Evolutionary conservation across 257 asterid species (phyloP), one percentile per base, ranked within the genome.

Genomic region (Solanum paucissectum): DNA sequence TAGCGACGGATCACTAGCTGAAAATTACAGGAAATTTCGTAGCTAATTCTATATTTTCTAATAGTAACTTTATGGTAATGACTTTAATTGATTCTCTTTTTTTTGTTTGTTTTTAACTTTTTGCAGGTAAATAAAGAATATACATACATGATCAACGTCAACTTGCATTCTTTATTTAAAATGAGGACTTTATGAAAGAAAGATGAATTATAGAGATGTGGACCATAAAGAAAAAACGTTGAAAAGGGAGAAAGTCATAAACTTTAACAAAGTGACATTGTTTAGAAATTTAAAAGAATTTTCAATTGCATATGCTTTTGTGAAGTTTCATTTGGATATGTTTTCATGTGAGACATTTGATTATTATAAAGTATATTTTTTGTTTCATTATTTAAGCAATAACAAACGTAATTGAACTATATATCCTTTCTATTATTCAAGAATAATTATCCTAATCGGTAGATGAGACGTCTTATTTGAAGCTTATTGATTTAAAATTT

Each of bases 111-210:
- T 83, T 69, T 83, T 36, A 76, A 66, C 36, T 71, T 92, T 93
- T 89, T 93, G 93, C 97, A 95, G 98, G 98, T 88, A 95, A 95
- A 93, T 95, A 91, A 89, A 89, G 87, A 83, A 85, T 60, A 85
- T 49, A 27, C 52, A 16, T 87, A 81, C 60, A 40, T 91, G 90
- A 93, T 90, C 90, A 92, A 86, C 85, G 42, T 90, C 90, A 87
- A 90, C 88, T 79, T 82, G 87, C 87, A 88, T 83, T 84, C 88
- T 69, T 88, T 38, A 60, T 62, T 89, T 76, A 36, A 40, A 40
- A n/a, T 76, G 12, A 49, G 32, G n/a, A 40, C 9, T 49, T 49
- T 40, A 40, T 40, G 83, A 40, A 23, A 42, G 32, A 75, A 75
- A 75, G 33, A 11, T 40, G 52, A 75, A 6, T 11, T 75, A 3